Evolutionary conservation across 2,329 filamentous ascomycete species (phyloP), one percentile per base, ranked within the genome.

Genomic region (Blastomyces parvus): DNA sequence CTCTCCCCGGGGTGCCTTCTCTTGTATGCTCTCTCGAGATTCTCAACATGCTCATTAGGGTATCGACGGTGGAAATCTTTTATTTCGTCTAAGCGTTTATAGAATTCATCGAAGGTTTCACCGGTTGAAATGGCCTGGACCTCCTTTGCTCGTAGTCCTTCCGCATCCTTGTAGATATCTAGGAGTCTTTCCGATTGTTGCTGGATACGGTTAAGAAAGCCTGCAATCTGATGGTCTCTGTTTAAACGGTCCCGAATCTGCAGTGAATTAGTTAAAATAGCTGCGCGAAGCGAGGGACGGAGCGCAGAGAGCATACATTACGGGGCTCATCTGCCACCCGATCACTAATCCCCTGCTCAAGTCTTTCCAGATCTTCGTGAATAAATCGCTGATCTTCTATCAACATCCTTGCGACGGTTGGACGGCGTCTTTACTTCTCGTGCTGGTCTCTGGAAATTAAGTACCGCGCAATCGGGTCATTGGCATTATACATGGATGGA

Each of bases 311-410:
- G 81, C 86, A 76, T 80, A 92, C 90, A 76, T 93, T 89, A 77
- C 88, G 90, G 56, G 93, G 92, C 67, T 97, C 91, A 68, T 97
- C 91, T 66, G 86, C 83, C 65, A 95, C 85, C 71, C 92, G 89
- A 78, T 97, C 92, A 62, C 90, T 88, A 71, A 97, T 88, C 62
- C 90, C 94, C 76, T 96, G 91, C 78, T 99, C 94, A 64, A 99
- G 84, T 67, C 94, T 88, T 82, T 99, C 94, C 60, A 99, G 81
- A 78, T 99, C 94, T 84, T 99, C 94, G 71, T 97, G 92, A 70
- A 97, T 85, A 72, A 90, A 91, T 70, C 94, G 86, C 78, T 97
- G 89, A 70, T 97, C 92, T 81, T 99, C 95, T 67, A 97, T 79
- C 69, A 96, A 80, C 91, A 97, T 86, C 46, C 53, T 76, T 56